Evolutionary conservation across 306 rosid genomes (phyloP).

Genomic region (Spatholobus suberectus): DNA sequence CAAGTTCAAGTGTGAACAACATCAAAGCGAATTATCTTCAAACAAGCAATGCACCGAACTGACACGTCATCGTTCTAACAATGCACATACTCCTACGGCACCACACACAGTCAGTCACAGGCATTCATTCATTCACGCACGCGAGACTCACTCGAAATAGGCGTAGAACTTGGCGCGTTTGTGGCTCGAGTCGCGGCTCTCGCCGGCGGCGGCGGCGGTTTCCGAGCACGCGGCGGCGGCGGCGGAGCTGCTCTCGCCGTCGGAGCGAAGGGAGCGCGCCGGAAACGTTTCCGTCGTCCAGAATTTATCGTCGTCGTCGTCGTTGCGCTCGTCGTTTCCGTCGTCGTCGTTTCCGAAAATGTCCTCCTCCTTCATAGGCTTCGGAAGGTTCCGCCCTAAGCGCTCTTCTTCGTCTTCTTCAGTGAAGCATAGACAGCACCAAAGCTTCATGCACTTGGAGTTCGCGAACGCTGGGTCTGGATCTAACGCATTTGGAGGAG

Average conservation of each 20-base stretch:
- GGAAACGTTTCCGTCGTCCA: conserved; percentile 47
- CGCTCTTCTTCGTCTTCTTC: conserved; percentile 55
- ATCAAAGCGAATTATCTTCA: no score
- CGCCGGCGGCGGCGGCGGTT: conserved; percentile 39
- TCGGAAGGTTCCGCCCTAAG: conserved; percentile 21
- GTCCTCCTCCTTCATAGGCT: conserved; percentile 52
- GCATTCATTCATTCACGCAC: not conserved
- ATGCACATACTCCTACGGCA: not conserved
- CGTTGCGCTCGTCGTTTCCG: conserved; percentile 23
- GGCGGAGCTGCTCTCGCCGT: conserved; percentile 71
- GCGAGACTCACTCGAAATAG: conserved; percentile 66
- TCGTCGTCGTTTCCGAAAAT: conserved; percentile 45
- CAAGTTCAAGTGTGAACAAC: conserved; percentile 1
- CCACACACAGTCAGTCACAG: not conserved
- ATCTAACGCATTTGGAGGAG: conserved; percentile 62
- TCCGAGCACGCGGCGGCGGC: conserved; percentile 9
- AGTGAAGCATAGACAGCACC: conserved; percentile 81
- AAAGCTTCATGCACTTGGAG: conserved; percentile 77
- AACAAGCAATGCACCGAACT: not conserved
- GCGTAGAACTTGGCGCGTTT: conserved; percentile 87
- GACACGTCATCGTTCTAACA: not conserved
- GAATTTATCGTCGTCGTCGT: conserved; percentile 43
- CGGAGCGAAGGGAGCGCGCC: conserved; percentile 28
- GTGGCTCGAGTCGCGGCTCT: conserved; percentile 66
- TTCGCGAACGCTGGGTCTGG: conserved; percentile 53